Conservation (phyloP, 352 stramenopile genomes). For the Pythium myriotylum region DNA sequence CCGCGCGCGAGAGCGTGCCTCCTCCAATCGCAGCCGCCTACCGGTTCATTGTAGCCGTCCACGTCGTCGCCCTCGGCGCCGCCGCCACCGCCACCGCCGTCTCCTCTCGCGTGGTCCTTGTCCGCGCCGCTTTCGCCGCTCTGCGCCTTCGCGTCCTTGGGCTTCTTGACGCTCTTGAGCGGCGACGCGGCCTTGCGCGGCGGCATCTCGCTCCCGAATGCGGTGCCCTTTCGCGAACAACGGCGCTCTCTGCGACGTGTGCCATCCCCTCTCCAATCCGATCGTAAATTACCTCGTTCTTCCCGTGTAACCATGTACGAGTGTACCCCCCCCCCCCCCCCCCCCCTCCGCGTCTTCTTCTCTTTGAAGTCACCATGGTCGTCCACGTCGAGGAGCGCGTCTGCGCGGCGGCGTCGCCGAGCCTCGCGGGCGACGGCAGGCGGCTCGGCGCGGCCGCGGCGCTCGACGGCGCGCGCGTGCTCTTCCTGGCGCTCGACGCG, state of each 20-base stretch:
- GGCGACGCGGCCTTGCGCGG: conserved; percentile 53
- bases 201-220: conserved; percentile 34
- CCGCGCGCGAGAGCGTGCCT: too few relatives aligned
- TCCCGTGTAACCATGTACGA: too few relatives aligned
- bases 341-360: too few relatives aligned
- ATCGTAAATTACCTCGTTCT: conserved; percentile 13
- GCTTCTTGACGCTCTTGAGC: conserved; percentile 59
- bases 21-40: too few relatives aligned
- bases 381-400: conserved; percentile 49
- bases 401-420: conserved; percentile 48
- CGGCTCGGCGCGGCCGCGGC: conserved; percentile 7
- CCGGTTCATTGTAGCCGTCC: conserved; percentile 78
- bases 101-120: conserved; percentile 44
- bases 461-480: conserved; percentile 56
- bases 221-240: conserved; percentile 27
- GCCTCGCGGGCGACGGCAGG: conserved; percentile 33
- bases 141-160: conserved; percentile 46
- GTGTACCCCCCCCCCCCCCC: too few relatives aligned
- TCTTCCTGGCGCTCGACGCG: conserved; percentile 59
- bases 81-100: conserved; percentile 24
- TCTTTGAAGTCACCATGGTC: conserved; percentile 51
- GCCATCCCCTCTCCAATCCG: too few relatives aligned
- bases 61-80: conserved; percentile 70
- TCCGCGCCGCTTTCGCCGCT: conserved; percentile 31
- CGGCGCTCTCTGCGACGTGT: too few relatives aligned